phyloP scores from a whole-genome alignment of 164 flowering plant genomes.

The Tinospora cordifolia region DNA sequence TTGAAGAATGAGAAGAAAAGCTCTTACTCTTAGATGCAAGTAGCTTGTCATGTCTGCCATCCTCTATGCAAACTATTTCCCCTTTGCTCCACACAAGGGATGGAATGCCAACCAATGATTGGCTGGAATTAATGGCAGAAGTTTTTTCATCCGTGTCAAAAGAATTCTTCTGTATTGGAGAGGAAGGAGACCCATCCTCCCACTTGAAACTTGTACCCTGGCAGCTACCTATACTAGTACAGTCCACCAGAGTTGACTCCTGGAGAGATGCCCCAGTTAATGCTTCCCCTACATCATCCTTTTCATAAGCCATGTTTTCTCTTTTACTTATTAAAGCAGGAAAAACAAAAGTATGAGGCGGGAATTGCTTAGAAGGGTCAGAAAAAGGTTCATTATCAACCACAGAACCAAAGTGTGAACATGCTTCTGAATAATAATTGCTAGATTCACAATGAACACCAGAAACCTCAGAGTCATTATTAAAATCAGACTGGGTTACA shows the following conservation, averaged over 20 bases:
- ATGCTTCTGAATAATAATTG: constrained; percentile 15
- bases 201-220: constrained; percentile 11
- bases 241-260: constrained; percentile 14
- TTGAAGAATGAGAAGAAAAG: constrained; percentile 12
- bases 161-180: constrained; percentile 13
- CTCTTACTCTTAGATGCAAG: constrained; percentile 11
- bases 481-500: constrained; percentile 15
- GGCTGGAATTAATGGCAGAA: constrained; percentile 7
- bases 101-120: constrained; percentile 10
- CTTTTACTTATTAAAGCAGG: constrained; percentile 14
- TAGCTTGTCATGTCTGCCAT: constrained; percentile 13
- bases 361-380: constrained; percentile 8
- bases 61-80: constrained; percentile 14
- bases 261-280: constrained; percentile 7
- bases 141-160: constrained; percentile 13
- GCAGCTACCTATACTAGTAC: constrained; percentile 8
- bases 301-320: constrained; percentile 8
- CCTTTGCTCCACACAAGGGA: constrained; percentile 8
- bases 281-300: constrained; percentile 19
- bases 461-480: constrained; percentile 16
- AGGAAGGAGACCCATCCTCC: constrained; percentile 17
- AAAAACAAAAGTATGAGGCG: constrained; percentile 7
- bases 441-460: constrained; percentile 15
- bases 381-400: constrained; percentile 8
- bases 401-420: constrained; percentile 2